phyloP scores from a whole-genome alignment of 129 eudicot genomes.

The Flaveria brownii region DNA sequence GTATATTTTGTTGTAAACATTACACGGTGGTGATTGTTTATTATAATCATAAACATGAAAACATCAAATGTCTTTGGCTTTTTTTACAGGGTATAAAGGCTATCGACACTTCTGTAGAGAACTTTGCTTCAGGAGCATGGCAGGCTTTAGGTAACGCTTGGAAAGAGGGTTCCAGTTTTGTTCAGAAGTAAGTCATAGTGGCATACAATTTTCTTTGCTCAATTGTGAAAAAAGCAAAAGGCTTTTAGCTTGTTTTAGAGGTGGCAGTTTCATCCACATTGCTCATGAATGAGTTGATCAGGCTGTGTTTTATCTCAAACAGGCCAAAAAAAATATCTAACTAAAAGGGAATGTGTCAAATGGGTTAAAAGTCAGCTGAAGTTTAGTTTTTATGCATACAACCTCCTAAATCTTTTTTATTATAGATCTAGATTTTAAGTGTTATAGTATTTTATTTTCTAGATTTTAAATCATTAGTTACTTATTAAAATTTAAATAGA shows the following conservation, averaged over 20 bases:
- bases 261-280: background rate
- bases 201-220: background rate
- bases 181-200: slow-evolving; percentile 58
- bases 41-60: background rate
- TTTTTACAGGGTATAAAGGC: slow-evolving; percentile 75
- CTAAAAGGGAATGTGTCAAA: background rate
- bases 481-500: background rate
- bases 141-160: slow-evolving; percentile 85
- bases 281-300: background rate
- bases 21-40: background rate
- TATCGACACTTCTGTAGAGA: slow-evolving; percentile 74
- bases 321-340: background rate
- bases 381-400: background rate
- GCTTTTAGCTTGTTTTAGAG: background rate
- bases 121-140: slow-evolving; percentile 95
- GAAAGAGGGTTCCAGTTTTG: slow-evolving; percentile 74
- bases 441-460: background rate
- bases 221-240: background rate
- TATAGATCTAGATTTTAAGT: background rate
- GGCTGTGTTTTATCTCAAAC: background rate
- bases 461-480: background rate
- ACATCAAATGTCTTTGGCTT: background rate
- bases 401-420: background rate
- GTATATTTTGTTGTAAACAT: background rate
- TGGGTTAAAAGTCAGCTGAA: background rate